These are phyloP conservation scores for Candida golubevii DNA, from an alignment of 805 yeast species.

Conservation along the genomic window DNA sequence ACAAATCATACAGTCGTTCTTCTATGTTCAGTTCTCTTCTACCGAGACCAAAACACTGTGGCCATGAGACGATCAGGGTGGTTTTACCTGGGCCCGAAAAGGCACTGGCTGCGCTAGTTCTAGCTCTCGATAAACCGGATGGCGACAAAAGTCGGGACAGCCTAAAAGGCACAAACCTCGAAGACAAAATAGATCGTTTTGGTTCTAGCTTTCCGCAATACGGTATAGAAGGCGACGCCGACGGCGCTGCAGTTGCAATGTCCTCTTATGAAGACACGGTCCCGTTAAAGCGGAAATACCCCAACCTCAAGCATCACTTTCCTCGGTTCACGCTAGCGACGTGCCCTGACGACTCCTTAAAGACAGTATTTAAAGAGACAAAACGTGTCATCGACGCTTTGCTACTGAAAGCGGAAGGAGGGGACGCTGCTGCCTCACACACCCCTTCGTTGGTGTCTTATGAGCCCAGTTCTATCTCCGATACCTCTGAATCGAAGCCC, in stretches of 20 bases:
- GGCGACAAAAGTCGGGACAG: too few species aligned
- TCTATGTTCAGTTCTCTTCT: conserved; percentile 34
- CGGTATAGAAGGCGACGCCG: background rate
- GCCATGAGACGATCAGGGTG: conserved; percentile 14
- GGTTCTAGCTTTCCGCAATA: background rate
- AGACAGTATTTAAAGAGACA: conserved; percentile 51
- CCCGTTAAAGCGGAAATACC: conserved; percentile 47
- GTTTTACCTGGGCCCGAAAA: conserved; percentile 3
- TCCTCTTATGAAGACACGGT: conserved; percentile 53
- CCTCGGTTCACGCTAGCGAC: conserved; percentile 37
- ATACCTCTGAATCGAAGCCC: conserved; percentile 14
- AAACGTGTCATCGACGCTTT: conserved; percentile 50
- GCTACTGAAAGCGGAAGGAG: conserved; percentile 37
- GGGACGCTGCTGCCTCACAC: conserved; percentile 32
- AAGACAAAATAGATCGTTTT: too few species aligned
- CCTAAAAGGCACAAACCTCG: too few species aligned
- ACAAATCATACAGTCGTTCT: too few species aligned
- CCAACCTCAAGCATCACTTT: conserved; percentile 36
- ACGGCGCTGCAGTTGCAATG: conserved; percentile 26
- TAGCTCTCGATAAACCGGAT: too few species aligned
- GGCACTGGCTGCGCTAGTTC: background rate
- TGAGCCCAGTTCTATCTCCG: conserved; percentile 13
- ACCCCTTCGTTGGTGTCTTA: conserved; percentile 10
- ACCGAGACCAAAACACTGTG: conserved; percentile 30
- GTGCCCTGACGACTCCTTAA: conserved; percentile 42